Percentiles rank a stretch among this genome's conserved stretches.
Conservation (phyloP, 116 monocot species). For the Phalaenopsis hybrid region DNA sequence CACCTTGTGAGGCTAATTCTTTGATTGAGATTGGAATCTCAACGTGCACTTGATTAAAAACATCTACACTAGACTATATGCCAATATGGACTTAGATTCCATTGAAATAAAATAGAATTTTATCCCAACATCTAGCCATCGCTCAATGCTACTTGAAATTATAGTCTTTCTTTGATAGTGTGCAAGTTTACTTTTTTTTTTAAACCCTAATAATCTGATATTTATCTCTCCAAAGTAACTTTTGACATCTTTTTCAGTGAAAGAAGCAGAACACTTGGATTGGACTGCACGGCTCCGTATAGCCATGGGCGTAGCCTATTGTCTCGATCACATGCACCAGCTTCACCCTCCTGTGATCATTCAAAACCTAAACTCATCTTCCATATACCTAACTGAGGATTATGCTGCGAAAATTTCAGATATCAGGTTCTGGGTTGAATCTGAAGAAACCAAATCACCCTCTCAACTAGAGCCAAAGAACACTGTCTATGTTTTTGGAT, state of each 20-base stretch:
- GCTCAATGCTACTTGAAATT: too few species aligned
- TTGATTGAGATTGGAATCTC: too few species aligned
- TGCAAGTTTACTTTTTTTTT: too few species aligned
- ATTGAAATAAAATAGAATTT: too few species aligned
- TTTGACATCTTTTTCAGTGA: conserved; percentile 19
- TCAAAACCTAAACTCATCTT: conserved; percentile 41
- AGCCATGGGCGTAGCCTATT: conserved; percentile 71
- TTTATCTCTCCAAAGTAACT: not conserved
- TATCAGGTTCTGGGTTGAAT: conserved; percentile 36
- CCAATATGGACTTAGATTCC: too few species aligned
- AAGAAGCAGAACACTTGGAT: conserved; percentile 66
- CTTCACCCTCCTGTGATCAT: conserved; percentile 37
- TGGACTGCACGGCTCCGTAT: conserved; percentile 58
- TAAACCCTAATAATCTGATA: not conserved
- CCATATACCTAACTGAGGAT: conserved; percentile 73
- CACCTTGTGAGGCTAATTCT: too few species aligned
- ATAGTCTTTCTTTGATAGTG: too few species aligned
- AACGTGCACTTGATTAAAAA: too few species aligned
- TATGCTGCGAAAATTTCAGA: conserved; percentile 87
- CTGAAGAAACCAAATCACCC: conserved; percentile 16
- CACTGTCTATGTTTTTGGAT: conserved; percentile 40
- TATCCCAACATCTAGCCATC: too few species aligned
- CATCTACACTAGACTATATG: too few species aligned
- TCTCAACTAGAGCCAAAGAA: conserved; percentile 11
- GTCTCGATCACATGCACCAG: conserved; percentile 64